Conservation (phyloP, 805 yeast species). For the Candida chilensis region DNA sequence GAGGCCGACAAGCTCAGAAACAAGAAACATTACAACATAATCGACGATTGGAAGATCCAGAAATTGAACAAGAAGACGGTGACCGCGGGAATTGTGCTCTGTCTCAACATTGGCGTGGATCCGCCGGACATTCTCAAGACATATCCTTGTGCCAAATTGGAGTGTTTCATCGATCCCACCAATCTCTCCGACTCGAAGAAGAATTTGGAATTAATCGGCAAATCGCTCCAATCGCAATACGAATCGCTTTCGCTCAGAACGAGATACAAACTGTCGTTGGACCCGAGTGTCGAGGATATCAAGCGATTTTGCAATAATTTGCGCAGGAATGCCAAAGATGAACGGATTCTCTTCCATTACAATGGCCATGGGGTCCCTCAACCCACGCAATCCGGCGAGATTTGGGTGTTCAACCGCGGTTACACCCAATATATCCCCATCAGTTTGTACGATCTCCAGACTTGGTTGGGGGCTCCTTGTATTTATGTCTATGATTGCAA, state of each 20-base stretch:
- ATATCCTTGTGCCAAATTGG: conserved; percentile 84
- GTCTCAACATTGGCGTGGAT: conserved; percentile 90
- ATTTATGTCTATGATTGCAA: conserved; percentile 92
- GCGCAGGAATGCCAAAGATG: conserved; percentile 87
- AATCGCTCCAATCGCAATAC: conserved; percentile 77
- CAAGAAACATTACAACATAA: conserved; percentile 53
- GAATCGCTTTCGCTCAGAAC: conserved; percentile 84
- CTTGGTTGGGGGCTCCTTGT: conserved; percentile 98
- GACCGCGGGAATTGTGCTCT: conserved; percentile 84
- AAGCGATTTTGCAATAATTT: conserved; percentile 85
- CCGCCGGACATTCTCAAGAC: conserved; percentile 95
- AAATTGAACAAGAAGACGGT: conserved; percentile 88
- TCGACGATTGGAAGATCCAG: conserved; percentile 85
- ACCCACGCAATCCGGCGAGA: conserved; percentile 93
- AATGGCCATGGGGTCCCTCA: conserved; percentile 99
- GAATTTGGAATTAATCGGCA: conserved; percentile 88
- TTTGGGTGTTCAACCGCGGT: conserved; percentile 97
- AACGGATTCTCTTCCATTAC: conserved; percentile 86
- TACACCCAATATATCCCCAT: conserved; percentile 97
- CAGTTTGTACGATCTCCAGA: conserved; percentile 86
- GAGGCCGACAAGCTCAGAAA: conserved; percentile 39
- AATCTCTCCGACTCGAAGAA: conserved; percentile 76
- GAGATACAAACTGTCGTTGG: conserved; percentile 82
- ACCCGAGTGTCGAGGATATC: conserved; percentile 93
- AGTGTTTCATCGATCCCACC: conserved; percentile 91